Base-by-base conservation (phyloP, 2,329 filamentous ascomycete species). In the Teratosphaeria pseudoeucalypti region DNA sequence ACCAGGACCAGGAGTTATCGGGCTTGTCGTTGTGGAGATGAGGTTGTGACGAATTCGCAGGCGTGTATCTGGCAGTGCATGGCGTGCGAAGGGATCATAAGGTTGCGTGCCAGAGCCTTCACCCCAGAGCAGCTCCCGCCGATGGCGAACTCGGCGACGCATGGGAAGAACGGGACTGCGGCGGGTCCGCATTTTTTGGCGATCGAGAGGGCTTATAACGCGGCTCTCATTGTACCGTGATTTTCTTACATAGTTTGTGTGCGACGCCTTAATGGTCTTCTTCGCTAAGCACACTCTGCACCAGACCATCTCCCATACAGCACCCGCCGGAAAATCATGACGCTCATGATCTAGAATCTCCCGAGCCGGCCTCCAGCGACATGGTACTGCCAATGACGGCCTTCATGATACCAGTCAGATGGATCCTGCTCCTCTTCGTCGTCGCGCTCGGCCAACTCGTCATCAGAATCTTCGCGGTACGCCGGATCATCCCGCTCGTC, bases 11-110 rank as follows among this genome's bases (percentile, higher is more conserved):
- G 43, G 49, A 49, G 62, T 57, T 39, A 63, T 61, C 10, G 59
- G 60, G 53, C 58, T 63, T 47, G 58, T 60, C 11, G 64, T 58
- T 14, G 58, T 53, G 19, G 61, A 34, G 14, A 59, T 54, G 37
- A 34, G 29, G 27, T 52, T 14, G 26, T 58, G 52, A 52, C 19
- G n/a, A 16, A 49, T 19, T 23, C 43, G 16, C 43, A 23, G 16
- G 43, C 43, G 16, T 49, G 43, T 10, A 19, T 19, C 6, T 49
- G 43, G 43, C 43, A 19, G 43, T 49, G 43, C 11, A 49, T 49
- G 43, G 43, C 43, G 5, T 49, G 43, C n/a, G 43, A 49, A 19
- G 43, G 43, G 16, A 49, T 49, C 43, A 23, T 49, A 19, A 16
- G 43, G 16, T n/a, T 49, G n/a, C 43, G 43, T 6, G 16, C n/a